Evolutionary conservation across 1,139 yeast species (phyloP), one percentile per base, ranked within the genome.

Genomic region (Yamadazyma sp.): DNA sequence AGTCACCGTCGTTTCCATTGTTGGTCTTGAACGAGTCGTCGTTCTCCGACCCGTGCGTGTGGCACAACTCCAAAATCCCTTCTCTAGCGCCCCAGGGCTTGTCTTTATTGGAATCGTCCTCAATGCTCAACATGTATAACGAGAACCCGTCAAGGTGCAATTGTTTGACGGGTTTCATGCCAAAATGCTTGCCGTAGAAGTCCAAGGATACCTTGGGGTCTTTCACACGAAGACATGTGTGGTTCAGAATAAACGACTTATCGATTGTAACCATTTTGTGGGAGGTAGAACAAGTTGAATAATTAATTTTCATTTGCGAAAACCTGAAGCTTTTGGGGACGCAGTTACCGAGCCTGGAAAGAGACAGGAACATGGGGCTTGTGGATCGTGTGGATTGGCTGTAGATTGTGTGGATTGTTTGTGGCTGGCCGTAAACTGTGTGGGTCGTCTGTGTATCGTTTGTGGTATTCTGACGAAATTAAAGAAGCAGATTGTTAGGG

Each of bases 61-160:
- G 94, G 45, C 91, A 81, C 55, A 92, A 75, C 62, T 89, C 97
- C 47, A 92, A 71, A 16, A 91, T 76, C 38, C 97, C 98, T 49
- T 77, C 77, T 46, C 88, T 75, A 33, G 75, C 80, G 33, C 81
- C 70, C 69, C 83, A 77, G 32, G 79, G 74, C 38, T 43, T 40
- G 37, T 49, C 40, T 43, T 66, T 64, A 31, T 73, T 75, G 15
- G 63, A 57, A 17, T 66, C 67, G n/a, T 77, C 66, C 42, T 79
- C 78, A 50, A 79, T 74, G 5, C 81, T 83, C 48, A 92, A 62
- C 65, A 85, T 80, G 64, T 84, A 87, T 39, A 87, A 68, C 31
- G 84, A 76, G 59, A 80, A 83, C 45, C 75, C 81, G 4, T 81
- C 76, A 44, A 80, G 70, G 34, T 77, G 75, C 51, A 77, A 61